Base-by-base conservation (phyloP, 2,329 filamentous ascomycete genomes). In the Fusarium fracticaudum region DNA sequence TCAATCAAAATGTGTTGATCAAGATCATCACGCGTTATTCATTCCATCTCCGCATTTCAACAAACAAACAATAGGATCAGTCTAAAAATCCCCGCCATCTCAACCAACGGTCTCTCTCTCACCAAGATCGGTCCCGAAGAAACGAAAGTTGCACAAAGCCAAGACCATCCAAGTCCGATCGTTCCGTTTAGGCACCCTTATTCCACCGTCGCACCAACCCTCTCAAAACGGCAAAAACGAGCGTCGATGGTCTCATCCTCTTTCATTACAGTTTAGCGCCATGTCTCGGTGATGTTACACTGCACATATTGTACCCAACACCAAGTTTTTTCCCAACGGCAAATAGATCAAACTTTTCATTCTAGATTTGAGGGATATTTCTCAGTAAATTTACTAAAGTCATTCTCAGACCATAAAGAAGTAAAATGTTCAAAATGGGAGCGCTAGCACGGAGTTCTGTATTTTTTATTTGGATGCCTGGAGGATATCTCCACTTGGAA, bases 381-480 rank as follows among this genome's bases (percentile, higher is more conserved):
- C 15, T 5, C n/a, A n/a, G n/a, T 20, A n/a, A 31, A 15, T 26
- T 29, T 38, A 37, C n/a, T n/a, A 9, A 37, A 24, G n/a, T 22
- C 22, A 38, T 67, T 33, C 15, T 45, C 38, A 31, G 15, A 22
- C 26, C 17, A 35, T 13, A 45, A 18, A 33, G 24, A 18, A 18
- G 24, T 20, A 35, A 14, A 26, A 5, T 10, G 2, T 9, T 18
- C 1, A n/a, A 24, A 41, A 22, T 8, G 18, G 35, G 12, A 43
- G 20, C 58, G 45, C 57, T 53, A 63, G 45, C 8, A 17, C 45
- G 45, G 45, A 48, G 6, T 15, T 48, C 31, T 47, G 48, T 37
- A 29, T 29, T 22, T 26, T 47, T 70, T 70, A 70, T 60, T 48
- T 48, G 48, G 67, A 66, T 70, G 67, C 67, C 67, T 70, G 26